phyloP scores from a whole-genome alignment of 768 basidiomycete genomes.

The Galerina sulciceps region DNA sequence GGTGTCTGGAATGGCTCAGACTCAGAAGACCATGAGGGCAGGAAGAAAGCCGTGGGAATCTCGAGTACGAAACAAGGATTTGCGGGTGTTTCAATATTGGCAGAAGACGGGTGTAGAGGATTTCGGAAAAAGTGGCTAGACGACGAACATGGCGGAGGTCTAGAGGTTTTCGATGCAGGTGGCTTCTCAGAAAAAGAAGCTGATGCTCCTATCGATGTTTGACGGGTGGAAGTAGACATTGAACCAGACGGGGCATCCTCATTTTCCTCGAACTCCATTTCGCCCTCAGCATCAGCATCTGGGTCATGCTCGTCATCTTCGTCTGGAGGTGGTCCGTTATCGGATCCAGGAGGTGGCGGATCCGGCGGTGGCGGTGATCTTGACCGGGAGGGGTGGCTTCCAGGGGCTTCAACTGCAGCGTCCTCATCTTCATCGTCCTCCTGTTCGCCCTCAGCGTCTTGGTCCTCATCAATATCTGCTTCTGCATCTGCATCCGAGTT shows the following conservation, averaged over 20 bases:
- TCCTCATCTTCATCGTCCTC: conserved; percentile 25
- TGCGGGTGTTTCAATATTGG: too few relatives aligned
- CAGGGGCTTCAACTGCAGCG: conserved; percentile 1
- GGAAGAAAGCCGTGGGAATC: too few relatives aligned
- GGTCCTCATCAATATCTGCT: conserved; percentile 17
- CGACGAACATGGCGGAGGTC: too few relatives aligned
- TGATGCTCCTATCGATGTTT: too few relatives aligned
- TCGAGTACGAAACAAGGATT: too few relatives aligned
- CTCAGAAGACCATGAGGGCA: too few relatives aligned
- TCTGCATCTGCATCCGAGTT: conserved; percentile 25
- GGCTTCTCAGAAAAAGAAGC: too few relatives aligned
- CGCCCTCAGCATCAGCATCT: conserved; percentile 37
- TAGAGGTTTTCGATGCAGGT: too few relatives aligned
- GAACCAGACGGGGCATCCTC: conserved; percentile 14
- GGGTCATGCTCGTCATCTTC: conserved; percentile 20
- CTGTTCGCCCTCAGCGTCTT: conserved; percentile 29
- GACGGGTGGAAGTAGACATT: neutral
- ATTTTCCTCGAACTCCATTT: conserved; percentile 34
- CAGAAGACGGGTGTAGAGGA: too few relatives aligned
- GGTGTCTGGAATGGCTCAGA: neutral
- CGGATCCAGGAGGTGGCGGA: conserved; percentile 17
- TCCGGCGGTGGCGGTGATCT: conserved; percentile 23
- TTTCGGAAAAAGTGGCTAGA: too few relatives aligned
- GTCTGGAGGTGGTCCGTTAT: conserved; percentile 4
- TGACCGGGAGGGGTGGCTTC: conserved; percentile 16